Conservation (phyloP, 768 basidiomycete species). For the Leccinum uliginosum region DNA sequence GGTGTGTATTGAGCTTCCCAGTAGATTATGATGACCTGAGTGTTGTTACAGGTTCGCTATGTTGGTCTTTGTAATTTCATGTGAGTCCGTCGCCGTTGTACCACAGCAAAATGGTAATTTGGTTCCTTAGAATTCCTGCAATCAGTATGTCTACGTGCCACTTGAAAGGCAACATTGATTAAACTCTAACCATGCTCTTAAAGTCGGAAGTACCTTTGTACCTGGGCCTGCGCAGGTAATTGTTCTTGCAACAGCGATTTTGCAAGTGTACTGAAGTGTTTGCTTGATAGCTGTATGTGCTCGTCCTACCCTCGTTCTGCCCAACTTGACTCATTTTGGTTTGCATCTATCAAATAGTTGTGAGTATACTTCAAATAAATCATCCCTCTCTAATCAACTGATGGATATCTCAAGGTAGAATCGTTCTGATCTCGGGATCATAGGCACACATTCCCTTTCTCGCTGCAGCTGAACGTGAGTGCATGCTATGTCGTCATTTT, state of each 20-base stretch:
- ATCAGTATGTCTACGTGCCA: neutral
- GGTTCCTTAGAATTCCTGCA: neutral
- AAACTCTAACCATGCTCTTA: neutral
- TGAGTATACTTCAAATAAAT: neutral
- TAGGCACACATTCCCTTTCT: slow-evolving; percentile 4
- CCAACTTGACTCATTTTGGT: too few relatives aligned
- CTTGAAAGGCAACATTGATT: neutral
- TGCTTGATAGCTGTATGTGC: slow-evolving; percentile 4
- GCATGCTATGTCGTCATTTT: neutral
- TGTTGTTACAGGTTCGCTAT: slow-evolving; percentile 8
- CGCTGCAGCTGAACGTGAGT: slow-evolving; percentile 5
- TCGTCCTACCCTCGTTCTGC: neutral
- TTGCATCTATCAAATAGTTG: neutral
- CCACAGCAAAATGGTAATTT: neutral
- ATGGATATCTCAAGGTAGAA: neutral
- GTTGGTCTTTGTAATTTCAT: neutral
- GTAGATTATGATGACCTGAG: neutral
- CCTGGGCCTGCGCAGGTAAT: slow-evolving; percentile 2
- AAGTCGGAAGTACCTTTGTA: slow-evolving; percentile 6
- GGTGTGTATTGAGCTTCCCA: neutral
- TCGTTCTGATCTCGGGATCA: neutral
- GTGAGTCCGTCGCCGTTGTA: neutral
- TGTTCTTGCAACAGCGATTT: neutral
- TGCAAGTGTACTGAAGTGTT: neutral
- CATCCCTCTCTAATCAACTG: neutral